Percentiles rank a stretch among this genome's conserved stretches.
phyloP scores from a whole-genome alignment of 106 monocot genomes.

The Hemerocallis citrina region DNA sequence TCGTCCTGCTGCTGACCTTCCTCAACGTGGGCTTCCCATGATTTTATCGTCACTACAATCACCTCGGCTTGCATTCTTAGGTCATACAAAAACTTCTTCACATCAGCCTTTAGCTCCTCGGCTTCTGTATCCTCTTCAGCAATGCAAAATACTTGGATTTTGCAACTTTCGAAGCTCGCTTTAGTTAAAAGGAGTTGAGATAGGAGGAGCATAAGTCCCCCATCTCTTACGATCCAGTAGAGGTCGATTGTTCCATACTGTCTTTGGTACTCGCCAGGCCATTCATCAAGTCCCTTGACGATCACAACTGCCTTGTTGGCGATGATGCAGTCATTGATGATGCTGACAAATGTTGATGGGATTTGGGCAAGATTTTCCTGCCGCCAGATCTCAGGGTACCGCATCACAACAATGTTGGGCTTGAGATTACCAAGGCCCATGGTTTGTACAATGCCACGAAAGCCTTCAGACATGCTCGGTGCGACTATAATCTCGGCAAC shows the following conservation, averaged over 20 bases:
- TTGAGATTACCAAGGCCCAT: slow-evolving; percentile 99
- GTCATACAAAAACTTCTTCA: slow-evolving; percentile 96
- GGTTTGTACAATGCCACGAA: slow-evolving; percentile 88
- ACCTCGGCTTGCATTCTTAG: slow-evolving; percentile 96
- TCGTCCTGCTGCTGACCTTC: slow-evolving; percentile 57
- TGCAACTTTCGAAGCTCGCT: slow-evolving; percentile 90
- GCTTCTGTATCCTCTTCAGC: slow-evolving; percentile 94
- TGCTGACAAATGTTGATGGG: slow-evolving; percentile 87
- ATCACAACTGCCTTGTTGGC: slow-evolving; percentile 98
- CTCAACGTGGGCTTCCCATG: slow-evolving; percentile 65
- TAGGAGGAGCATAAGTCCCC: slow-evolving; percentile 89
- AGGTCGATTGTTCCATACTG: slow-evolving; percentile 96
- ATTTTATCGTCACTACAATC: slow-evolving; percentile 79
- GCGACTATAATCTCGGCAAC: slow-evolving; percentile 95
- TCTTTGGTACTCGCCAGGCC: slow-evolving; percentile 95
- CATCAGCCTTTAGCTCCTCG: slow-evolving; percentile 82
- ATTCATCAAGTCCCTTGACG: slow-evolving; percentile 95
- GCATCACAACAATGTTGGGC: slow-evolving; percentile 96
- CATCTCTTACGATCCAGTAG: slow-evolving; percentile 99
- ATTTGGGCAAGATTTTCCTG: slow-evolving; percentile 89
- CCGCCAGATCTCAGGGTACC: slow-evolving; percentile 97
- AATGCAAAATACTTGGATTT: slow-evolving; percentile 98
- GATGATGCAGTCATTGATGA: slow-evolving; percentile 93
- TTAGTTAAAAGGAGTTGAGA: slow-evolving; percentile 95
- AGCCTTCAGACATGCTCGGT: slow-evolving; percentile 78